Evolutionary conservation across 1,284 basidiomycete genomes (phyloP).

Genomic region (Microbotryum lychnidis-dioicae): DNA sequence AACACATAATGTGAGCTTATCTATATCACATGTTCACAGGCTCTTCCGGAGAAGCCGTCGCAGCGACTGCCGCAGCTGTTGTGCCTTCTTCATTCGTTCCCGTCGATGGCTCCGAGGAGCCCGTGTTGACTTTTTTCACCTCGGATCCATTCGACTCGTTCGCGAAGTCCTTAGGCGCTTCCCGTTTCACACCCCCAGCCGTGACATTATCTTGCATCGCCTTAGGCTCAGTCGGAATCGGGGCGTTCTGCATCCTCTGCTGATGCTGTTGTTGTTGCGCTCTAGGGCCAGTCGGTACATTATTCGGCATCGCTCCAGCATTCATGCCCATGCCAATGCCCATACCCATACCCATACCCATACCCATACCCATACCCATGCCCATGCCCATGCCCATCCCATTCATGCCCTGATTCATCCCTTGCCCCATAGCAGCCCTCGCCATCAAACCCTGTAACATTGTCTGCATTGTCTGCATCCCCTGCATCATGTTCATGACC

Average conservation of each 20-base stretch:
- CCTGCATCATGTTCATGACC: conserved; percentile 15
- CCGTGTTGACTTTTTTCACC: too few species aligned
- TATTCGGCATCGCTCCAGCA: background rate
- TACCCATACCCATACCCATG: too few species aligned
- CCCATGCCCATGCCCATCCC: conserved; percentile 12
- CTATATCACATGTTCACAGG: too few species aligned
- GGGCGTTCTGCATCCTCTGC: background rate
- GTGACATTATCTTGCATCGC: background rate
- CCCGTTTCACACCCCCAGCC: background rate
- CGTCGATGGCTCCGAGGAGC: too few species aligned
- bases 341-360: conserved; percentile 10
- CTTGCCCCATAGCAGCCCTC: too few species aligned
- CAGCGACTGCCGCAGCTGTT: too few species aligned
- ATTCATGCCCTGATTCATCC: too few species aligned
- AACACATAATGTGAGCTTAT: too few species aligned
- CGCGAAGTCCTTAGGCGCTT: background rate
- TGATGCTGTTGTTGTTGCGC: background rate
- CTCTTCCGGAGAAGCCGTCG: too few species aligned
- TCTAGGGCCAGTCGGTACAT: background rate
- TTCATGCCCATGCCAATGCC: conserved; percentile 7
- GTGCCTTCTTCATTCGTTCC: too few species aligned
- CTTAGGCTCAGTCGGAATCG: background rate
- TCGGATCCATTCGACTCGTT: background rate
- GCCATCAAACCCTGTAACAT: conserved; percentile 1
- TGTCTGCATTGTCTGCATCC: conserved; percentile 8